phyloP scores from a whole-genome alignment of 2,329 filamentous ascomycete species.

The Taxawa tesnikishii region DNA sequence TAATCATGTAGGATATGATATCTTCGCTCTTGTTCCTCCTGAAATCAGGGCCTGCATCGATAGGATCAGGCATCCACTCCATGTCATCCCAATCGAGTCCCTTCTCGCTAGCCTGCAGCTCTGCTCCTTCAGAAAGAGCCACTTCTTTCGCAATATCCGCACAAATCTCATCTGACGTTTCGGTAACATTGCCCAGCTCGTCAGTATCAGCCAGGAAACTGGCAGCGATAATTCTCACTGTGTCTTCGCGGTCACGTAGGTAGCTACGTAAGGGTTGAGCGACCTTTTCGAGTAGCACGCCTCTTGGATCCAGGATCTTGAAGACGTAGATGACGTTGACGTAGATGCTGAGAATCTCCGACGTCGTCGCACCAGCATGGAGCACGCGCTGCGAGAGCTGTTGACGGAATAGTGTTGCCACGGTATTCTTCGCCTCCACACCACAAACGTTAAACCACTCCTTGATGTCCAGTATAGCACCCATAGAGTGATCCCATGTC shows the following conservation, averaged over 20 bases:
- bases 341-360: slow-evolving; percentile 65
- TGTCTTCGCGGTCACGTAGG: slow-evolving; percentile 63
- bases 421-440: slow-evolving; percentile 52
- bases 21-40: slow-evolving; percentile 80
- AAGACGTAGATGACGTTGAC: slow-evolving; percentile 70
- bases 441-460: slow-evolving; percentile 54
- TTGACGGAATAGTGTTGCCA: slow-evolving; percentile 57
- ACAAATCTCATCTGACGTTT: slow-evolving; percentile 38
- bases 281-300: slow-evolving; percentile 64
- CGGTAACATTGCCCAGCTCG: slow-evolving; percentile 21
- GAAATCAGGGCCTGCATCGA: slow-evolving; percentile 84
- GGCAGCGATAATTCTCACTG: slow-evolving; percentile 63
- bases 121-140: slow-evolving; percentile 45
- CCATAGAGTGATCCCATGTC: slow-evolving; percentile 58
- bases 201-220: slow-evolving; percentile 56
- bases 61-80: slow-evolving; percentile 83
- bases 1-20: slow-evolving; percentile 81
- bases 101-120: slow-evolving; percentile 29
- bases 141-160: slow-evolving; percentile 57
- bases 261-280: slow-evolving; percentile 64
- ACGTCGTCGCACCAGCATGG: slow-evolving; percentile 63
- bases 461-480: slow-evolving; percentile 62
- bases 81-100: slow-evolving; percentile 86
- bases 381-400: slow-evolving; percentile 55
- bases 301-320: slow-evolving; percentile 62